These are phyloP conservation scores for Cephaloascus fragrans DNA, from an alignment of 805 yeast genomes.

Conservation along the genomic window DNA sequence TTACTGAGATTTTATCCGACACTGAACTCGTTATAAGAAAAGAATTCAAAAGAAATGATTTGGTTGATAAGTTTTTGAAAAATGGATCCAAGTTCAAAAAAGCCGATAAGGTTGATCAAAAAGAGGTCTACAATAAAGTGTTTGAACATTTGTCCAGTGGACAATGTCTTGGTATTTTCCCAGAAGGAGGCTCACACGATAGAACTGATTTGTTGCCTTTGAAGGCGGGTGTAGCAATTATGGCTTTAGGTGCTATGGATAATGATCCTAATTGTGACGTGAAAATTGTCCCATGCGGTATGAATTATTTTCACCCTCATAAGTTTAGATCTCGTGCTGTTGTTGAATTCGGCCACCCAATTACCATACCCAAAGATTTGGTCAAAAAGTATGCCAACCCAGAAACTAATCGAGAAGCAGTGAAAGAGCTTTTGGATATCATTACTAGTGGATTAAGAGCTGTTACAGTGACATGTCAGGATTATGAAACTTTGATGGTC, in stretches of 20 bases:
- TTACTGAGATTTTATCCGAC: slow-evolving; percentile 60
- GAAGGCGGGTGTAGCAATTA: slow-evolving; percentile 34
- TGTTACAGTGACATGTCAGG: slow-evolving; percentile 84
- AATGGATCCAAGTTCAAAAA: slow-evolving; percentile 52
- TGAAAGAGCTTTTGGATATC: slow-evolving; percentile 57
- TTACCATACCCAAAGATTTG: slow-evolving; percentile 51
- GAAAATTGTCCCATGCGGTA: slow-evolving; percentile 90
- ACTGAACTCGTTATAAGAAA: slow-evolving; percentile 58
- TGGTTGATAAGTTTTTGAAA: slow-evolving; percentile 31
- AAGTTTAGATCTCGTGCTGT: slow-evolving; percentile 94
- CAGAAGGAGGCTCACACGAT: slow-evolving; percentile 43
- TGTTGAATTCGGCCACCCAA: slow-evolving; percentile 86
- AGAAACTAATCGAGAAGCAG: slow-evolving; percentile 62
- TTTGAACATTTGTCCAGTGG: slow-evolving; percentile 76
- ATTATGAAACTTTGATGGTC: slow-evolving; percentile 80
- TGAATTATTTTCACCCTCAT: slow-evolving; percentile 95
- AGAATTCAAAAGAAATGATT: slow-evolving; percentile 50
- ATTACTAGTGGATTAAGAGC: slow-evolving; percentile 68
- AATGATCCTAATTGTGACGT: slow-evolving; percentile 68
- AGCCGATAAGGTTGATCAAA: slow-evolving; percentile 83
- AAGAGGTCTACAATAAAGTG: slow-evolving; percentile 72
- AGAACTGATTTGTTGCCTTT: slow-evolving; percentile 29
- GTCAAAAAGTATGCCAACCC: slow-evolving; percentile 59
- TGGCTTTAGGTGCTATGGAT: slow-evolving; percentile 91
- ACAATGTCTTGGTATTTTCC: slow-evolving; percentile 85